Percentiles rank a stretch among this genome's conserved stretches.
Conservation (phyloP, 2,329 filamentous ascomycete genomes). For the Sarocladiaceae sp. region DNA sequence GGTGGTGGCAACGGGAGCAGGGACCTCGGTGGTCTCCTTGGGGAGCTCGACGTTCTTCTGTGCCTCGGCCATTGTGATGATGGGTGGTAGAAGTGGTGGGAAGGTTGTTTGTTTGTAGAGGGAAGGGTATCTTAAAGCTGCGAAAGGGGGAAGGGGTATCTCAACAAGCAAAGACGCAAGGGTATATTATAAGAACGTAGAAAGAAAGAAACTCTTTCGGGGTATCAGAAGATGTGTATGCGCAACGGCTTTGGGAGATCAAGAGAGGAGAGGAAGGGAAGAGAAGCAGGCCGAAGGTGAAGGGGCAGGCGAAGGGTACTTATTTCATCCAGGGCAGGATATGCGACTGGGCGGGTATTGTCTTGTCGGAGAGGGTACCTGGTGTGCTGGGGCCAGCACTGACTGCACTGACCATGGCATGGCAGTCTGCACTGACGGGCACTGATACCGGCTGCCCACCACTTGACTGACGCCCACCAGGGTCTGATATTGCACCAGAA, state of each 20-base stretch:
- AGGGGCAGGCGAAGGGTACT: conserved; percentile 10
- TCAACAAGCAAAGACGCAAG: conserved; percentile 40
- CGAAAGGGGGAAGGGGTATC: conserved; percentile 38
- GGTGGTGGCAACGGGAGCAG: conserved; percentile 19
- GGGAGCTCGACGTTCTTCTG: conserved; percentile 64
- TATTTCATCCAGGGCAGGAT: neutral
- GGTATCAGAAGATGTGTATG: conserved; percentile 26
- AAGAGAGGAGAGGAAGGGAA: conserved; percentile 27
- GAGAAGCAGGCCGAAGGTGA: conserved; percentile 10
- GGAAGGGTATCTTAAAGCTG: conserved; percentile 22
- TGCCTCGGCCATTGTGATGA: conserved; percentile 66
- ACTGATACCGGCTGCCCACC: no score
- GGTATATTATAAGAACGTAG: conserved; percentile 34
- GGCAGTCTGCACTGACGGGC: neutral
- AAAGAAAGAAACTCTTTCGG: conserved; percentile 29
- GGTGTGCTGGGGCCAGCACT: neutral
- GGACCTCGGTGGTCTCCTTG: conserved; percentile 42
- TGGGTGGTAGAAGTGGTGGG: conserved; percentile 25
- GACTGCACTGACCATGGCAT: no score
- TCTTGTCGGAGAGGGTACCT: conserved; percentile 7
- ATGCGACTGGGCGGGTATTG: conserved; percentile 2
- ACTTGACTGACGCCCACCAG: no score
- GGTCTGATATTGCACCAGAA: no score
- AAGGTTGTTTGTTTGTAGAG: conserved; percentile 32
- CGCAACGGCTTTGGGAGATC: conserved; percentile 16